Base-by-base conservation (phyloP, 169 alveolate genomes). In the Plasmodium gaboni region DNA sequence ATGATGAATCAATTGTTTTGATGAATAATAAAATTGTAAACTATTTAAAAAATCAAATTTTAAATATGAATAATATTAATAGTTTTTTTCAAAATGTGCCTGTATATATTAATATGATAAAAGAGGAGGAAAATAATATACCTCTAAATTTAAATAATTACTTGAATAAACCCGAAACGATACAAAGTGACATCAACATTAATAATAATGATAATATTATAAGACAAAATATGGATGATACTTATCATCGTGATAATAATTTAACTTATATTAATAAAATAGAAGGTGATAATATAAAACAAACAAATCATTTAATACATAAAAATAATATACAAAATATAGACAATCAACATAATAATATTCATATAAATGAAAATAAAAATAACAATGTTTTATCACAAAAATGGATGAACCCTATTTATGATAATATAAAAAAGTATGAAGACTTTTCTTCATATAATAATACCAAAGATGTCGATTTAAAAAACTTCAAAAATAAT, bases 1-100 rank as follows among this genome's bases (percentile, higher is more conserved):
- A 76, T 64, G 89, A 76, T n/a, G 59, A 38, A 9, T 12, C 74
- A 7, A 74, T 76, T 15, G 76, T 63, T 46, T 51, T 9, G 19
- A 38, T 38, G 46, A 38, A 38, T 38, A 26, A 19, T 9, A 76
- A 76, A 46, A 48, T 76, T 57, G n/a, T 9, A 2, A 32, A 28
- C 7, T 57, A 76, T 42, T 65, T 76, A n/a, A 46, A 15, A 57
- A 22, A 19, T 17, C 32, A 55, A 24, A 63, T 76, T 19, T 7
- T 64, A 10, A 53, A 51, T 17, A 13, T 17, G 28, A 65, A 19
- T 80, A 44, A 59, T 19, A 60, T 51, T 15, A 50, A 17, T 22
- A 38, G 46, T 38, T 80, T 67, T 59, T 80, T 67, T 55, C 71
- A 67, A 55, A 38, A 51, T 24, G 65, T 80, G 0, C 80, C 70